Evolutionary conservation across 2,329 filamentous ascomycete species (phyloP).

Genomic region (Dactylellina parvicollis): DNA sequence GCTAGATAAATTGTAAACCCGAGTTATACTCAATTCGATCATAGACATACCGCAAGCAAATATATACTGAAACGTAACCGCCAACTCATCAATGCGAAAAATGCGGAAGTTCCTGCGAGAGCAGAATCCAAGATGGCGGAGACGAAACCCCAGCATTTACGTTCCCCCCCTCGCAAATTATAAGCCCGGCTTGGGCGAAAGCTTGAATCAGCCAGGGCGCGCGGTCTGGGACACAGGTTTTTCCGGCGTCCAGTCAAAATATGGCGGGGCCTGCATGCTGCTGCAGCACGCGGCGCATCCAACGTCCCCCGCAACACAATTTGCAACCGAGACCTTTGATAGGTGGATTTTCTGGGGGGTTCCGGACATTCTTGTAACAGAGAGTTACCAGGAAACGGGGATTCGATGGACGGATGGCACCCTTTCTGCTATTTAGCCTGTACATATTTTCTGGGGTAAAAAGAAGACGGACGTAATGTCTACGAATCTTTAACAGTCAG

Average conservation of each 20-base stretch:
- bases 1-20: too few species aligned
- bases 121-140: too few species aligned
- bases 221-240: constrained; percentile 35
- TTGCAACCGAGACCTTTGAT: constrained; percentile 24
- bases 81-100: too few species aligned
- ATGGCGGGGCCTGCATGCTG: constrained; percentile 6
- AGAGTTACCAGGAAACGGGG: constrained; percentile 21
- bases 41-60: too few species aligned
- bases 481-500: constrained; percentile 12
- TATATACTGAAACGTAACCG: too few species aligned
- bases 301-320: constrained; percentile 47
- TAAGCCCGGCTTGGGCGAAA: constrained; percentile 37
- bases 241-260: constrained; percentile 27
- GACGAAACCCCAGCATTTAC: too few species aligned
- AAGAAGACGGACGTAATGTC: constrained; percentile 36
- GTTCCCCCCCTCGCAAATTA: too few species aligned
- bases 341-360: constrained; percentile 49
- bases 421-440: constrained; percentile 28
- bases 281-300: too few species aligned
- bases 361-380: constrained; percentile 25
- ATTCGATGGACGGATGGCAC: constrained; percentile 22
- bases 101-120: too few species aligned
- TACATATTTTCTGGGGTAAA: constrained; percentile 47
- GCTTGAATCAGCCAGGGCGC: constrained; percentile 47
- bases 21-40: too few species aligned